Percentiles rank a stretch among this genome's conserved stretches.
These are phyloP conservation scores for Pyrus bretschneideri DNA, from an alignment of 306 rosid species.

Conservation along the genomic window DNA sequence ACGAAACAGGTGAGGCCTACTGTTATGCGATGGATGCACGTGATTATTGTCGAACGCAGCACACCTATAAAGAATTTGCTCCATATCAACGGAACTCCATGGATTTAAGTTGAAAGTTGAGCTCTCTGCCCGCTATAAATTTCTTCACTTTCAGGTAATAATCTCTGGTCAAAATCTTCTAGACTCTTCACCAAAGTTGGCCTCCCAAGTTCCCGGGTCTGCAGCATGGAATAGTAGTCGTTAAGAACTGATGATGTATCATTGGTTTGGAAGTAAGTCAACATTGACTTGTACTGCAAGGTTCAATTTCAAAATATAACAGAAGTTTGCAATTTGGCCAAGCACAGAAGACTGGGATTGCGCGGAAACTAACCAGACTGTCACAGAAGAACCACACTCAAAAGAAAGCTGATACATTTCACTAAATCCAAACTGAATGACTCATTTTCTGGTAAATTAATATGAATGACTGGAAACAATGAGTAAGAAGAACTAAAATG, in stretches of 20 bases:
- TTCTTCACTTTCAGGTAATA: constrained; percentile 4
- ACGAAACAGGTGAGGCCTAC: neutral
- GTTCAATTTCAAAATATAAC: neutral
- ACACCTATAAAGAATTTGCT: neutral
- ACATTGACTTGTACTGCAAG: neutral
- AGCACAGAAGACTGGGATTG: neutral
- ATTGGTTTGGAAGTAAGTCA: neutral
- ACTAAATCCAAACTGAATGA: too few relatives aligned
- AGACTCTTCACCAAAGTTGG: constrained; percentile 6
- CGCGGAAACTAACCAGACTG: too few relatives aligned
- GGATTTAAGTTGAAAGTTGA: constrained; percentile 2
- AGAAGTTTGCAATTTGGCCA: neutral
- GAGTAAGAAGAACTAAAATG: too few relatives aligned
- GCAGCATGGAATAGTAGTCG: neutral
- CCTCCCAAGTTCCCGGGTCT: constrained; percentile 20
- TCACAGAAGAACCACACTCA: too few relatives aligned
- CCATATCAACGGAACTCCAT: neutral
- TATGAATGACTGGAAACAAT: too few relatives aligned
- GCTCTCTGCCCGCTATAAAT: constrained; percentile 13
- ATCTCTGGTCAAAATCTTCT: constrained; percentile 2
- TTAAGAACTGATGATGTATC: neutral
- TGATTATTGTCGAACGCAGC: neutral
- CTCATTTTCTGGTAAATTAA: too few relatives aligned
- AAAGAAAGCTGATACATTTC: too few relatives aligned
- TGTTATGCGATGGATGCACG: neutral